Percentiles rank a stretch among this genome's conserved stretches.
Conservation (phyloP, 164 flowering plant genomes). For the Sextonia rubra region DNA sequence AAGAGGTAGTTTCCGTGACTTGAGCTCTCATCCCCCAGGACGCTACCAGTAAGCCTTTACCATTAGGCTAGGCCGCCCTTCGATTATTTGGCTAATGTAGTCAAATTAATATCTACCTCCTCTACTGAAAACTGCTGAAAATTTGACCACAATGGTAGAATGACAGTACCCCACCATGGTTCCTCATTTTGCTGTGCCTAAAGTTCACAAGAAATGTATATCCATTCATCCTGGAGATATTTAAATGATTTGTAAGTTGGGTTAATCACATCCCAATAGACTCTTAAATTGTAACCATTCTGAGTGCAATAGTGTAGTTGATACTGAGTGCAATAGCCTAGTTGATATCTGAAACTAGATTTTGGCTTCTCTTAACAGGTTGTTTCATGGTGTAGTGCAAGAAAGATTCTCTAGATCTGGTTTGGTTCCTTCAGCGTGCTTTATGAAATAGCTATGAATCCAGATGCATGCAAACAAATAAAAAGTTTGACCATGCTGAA, state of each 20-base stretch:
- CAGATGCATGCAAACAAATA: too few relatives aligned
- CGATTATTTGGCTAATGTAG: too few relatives aligned
- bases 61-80: too few relatives aligned
- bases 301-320: neutral
- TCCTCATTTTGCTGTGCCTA: neutral
- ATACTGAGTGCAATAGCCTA: neutral
- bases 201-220: neutral
- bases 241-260: neutral
- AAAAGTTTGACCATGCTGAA: neutral
- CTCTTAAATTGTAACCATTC: neutral
- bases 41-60: too few relatives aligned
- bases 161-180: neutral
- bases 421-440: slow-evolving; percentile 1
- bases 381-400: neutral
- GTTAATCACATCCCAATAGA: neutral
- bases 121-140: too few relatives aligned
- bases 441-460: slow-evolving; percentile 3
- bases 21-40: too few relatives aligned
- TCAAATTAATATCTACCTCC: neutral
- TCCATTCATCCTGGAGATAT: neutral
- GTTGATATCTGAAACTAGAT: neutral
- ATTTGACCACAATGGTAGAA: neutral
- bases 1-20: too few relatives aligned
- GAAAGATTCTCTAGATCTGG: neutral
- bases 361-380: neutral